phyloP scores from a whole-genome alignment of 2,329 filamentous ascomycete species.

The Acarospora socialis region DNA sequence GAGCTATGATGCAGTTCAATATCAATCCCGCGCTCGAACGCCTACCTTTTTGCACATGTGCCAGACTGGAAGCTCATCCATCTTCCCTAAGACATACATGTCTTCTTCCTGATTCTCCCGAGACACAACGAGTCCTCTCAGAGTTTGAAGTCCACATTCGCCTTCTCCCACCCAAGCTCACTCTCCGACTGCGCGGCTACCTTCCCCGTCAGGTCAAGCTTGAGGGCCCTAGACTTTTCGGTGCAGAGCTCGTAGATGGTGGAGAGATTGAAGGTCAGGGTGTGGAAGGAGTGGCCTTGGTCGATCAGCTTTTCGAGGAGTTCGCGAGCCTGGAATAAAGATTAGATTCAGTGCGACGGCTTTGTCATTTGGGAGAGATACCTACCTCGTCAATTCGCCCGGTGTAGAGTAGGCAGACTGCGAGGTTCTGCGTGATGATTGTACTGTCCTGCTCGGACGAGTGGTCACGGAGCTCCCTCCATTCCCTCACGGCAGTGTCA shows the following conservation, averaged over 20 bases:
- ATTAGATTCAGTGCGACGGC: too few species aligned
- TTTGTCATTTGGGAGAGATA: constrained; percentile 8
- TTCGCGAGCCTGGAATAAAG: constrained; percentile 40
- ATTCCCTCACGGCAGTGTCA: constrained; percentile 45
- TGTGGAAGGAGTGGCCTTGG: constrained; percentile 53
- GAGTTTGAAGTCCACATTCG: constrained; percentile 63
- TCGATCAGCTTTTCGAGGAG: constrained; percentile 54
- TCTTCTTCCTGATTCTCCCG: too few species aligned
- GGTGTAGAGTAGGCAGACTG: constrained; percentile 70
- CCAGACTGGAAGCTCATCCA: too few species aligned
- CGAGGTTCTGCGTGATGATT: constrained; percentile 67
- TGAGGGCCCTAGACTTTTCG: constrained; percentile 56
- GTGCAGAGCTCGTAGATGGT: constrained; percentile 89
- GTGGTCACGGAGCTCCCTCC: constrained; percentile 39
- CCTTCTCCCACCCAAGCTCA: constrained; percentile 46
- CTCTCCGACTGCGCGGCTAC: constrained; percentile 47
- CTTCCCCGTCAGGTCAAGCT: constrained; percentile 55
- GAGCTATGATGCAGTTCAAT: too few species aligned
- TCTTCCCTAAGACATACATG: too few species aligned
- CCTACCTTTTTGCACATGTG: too few species aligned
- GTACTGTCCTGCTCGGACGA: constrained; percentile 34
- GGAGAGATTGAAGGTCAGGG: constrained; percentile 73
- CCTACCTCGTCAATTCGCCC: constrained; percentile 58
- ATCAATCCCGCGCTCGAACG: too few species aligned
- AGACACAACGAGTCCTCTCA: constrained; percentile 29